phyloP scores from a whole-genome alignment of 2,329 filamentous ascomycete genomes.

The Diaporthe ampelina region DNA sequence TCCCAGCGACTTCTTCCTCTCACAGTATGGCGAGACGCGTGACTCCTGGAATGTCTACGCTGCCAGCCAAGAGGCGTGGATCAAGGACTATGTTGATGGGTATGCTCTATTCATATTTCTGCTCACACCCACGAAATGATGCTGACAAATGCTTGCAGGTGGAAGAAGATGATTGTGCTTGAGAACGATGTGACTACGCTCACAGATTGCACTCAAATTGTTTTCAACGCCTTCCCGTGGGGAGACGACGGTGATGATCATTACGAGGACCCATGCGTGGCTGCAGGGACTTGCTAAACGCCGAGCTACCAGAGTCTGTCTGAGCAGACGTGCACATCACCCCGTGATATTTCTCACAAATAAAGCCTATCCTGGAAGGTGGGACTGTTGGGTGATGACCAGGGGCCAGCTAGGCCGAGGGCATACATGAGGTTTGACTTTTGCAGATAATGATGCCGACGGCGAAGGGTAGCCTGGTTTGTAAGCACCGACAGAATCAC shows the following conservation, averaged over 20 bases:
- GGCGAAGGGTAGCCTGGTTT: neutral
- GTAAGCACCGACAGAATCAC: neutral
- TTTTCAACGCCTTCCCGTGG: conserved; percentile 44
- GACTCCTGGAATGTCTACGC: conserved; percentile 46
- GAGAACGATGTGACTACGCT: conserved; percentile 45
- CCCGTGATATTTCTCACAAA: too few species aligned
- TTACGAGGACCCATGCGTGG: conserved; percentile 9
- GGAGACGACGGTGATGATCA: neutral
- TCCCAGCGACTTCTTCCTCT: conserved; percentile 46
- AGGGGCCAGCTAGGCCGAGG: neutral
- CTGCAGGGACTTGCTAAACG: neutral
- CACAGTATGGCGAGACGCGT: conserved; percentile 45
- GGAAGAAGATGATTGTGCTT: conserved; percentile 47
- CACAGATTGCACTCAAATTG: conserved; percentile 47
- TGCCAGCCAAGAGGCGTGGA: conserved; percentile 45
- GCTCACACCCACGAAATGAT: conserved; percentile 9
- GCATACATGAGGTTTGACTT: neutral
- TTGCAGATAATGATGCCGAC: neutral
- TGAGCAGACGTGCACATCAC: neutral
- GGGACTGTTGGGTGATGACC: neutral
- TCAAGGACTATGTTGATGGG: conserved; percentile 46
- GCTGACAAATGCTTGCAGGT: conserved; percentile 42
- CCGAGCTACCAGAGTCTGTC: too few species aligned
- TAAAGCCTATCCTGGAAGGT: neutral
- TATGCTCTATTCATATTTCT: conserved; percentile 42